Percentiles rank a stretch among this genome's conserved stretches.
These are phyloP conservation scores for Penicillium fuscoglaucum DNA, from an alignment of 2,329 filamentous ascomycete genomes.

Conservation along the genomic window DNA sequence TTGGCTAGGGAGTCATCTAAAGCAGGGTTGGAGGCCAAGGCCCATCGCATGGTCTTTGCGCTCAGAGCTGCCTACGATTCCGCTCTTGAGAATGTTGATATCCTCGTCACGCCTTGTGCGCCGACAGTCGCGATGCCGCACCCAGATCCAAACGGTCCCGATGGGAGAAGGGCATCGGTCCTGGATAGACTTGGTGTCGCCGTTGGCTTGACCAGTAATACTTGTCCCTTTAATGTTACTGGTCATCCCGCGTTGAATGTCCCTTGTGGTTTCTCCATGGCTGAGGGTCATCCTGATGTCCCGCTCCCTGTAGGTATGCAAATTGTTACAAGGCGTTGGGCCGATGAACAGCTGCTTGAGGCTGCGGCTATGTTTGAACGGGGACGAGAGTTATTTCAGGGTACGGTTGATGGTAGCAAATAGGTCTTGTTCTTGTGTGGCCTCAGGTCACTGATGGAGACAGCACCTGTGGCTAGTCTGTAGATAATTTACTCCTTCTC, in stretches of 20 bases:
- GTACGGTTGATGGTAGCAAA: not conserved
- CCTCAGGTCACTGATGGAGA: too few species aligned
- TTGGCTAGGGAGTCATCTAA: conserved; percentile 32
- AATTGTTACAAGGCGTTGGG: conserved; percentile 48
- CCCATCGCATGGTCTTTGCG: conserved; percentile 49
- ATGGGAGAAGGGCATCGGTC: conserved; percentile 20
- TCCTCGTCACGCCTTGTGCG: conserved; percentile 52
- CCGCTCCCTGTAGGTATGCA: conserved; percentile 57
- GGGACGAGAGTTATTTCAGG: not conserved
- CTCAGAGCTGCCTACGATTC: conserved; percentile 52
- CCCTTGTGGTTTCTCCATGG: conserved; percentile 39
- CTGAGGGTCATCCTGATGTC: conserved; percentile 1
- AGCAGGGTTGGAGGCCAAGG: conserved; percentile 45
- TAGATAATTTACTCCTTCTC: too few species aligned
- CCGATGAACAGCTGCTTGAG: conserved; percentile 29
- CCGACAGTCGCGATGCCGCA: conserved; percentile 49
- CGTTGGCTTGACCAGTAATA: conserved; percentile 49
- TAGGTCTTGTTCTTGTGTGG: not conserved
- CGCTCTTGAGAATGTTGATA: conserved; percentile 47
- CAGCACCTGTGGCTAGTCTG: too few species aligned
- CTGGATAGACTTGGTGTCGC: conserved; percentile 47
- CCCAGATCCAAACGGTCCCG: conserved; percentile 29
- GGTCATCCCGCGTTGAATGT: conserved; percentile 54
- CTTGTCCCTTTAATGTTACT: conserved; percentile 52
- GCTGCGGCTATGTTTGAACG: conserved; percentile 33